phyloP scores from a whole-genome alignment of 257 asterid genomes.

The Lycium ferocissimum region DNA sequence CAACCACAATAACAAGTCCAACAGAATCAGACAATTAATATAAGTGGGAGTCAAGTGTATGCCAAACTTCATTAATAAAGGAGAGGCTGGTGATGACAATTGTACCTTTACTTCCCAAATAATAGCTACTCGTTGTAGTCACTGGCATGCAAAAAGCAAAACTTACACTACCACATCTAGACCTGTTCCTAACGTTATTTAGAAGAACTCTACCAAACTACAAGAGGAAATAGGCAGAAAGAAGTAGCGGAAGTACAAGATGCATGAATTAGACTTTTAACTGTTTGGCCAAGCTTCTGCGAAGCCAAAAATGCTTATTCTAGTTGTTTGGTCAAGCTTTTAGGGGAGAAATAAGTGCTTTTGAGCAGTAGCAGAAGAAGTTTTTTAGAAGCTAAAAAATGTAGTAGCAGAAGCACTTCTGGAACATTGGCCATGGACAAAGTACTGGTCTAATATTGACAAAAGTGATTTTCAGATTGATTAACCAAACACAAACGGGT shows the following conservation, averaged over 20 bases:
- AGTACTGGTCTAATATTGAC: too few species aligned
- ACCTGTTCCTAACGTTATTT: not conserved
- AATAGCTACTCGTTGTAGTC: not conserved
- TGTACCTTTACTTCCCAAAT: not conserved
- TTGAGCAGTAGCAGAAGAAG: too few species aligned
- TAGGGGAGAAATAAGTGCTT: too few species aligned
- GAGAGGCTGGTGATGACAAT: not conserved
- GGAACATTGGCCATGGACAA: too few species aligned
- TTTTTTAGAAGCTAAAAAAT: too few species aligned
- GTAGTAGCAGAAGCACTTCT: too few species aligned
- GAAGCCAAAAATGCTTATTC: too few species aligned
- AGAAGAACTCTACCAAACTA: not conserved
- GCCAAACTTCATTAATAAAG: not conserved
- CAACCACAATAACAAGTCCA: not conserved
- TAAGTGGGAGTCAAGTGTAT: not conserved
- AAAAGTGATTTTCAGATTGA: too few species aligned
- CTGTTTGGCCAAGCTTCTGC: too few species aligned
- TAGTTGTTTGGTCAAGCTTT: too few species aligned
- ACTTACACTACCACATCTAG: not conserved
- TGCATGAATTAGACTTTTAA: not conserved
- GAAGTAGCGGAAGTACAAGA: not conserved
- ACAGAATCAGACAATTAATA: not conserved
- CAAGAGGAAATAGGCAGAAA: not conserved
- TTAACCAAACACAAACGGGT: too few species aligned
- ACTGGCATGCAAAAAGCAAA: not conserved